Evolutionary conservation across 495 filamentous ascomycete genomes (phyloP).

Genomic region (Penicillium diatomitis): DNA sequence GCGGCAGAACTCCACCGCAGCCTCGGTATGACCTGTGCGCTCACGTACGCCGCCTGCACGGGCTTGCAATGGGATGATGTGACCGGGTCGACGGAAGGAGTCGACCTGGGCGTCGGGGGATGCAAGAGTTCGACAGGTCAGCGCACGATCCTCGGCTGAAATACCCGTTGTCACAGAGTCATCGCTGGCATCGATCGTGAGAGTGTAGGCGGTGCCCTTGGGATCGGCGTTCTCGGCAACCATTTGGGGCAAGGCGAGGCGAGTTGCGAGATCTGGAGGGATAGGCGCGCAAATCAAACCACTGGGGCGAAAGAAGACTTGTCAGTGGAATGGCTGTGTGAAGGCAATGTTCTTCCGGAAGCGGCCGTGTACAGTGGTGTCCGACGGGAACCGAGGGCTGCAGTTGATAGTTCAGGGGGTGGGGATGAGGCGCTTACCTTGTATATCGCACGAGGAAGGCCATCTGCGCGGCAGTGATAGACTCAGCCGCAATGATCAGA

Average conservation of each 20-base stretch:
- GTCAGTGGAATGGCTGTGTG: not conserved
- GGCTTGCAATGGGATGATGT: constrained; percentile 80
- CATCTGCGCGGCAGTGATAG: constrained; percentile 82
- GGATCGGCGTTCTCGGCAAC: constrained; percentile 73
- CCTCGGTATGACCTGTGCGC: constrained; percentile 84
- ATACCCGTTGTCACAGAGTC: constrained; percentile 79
- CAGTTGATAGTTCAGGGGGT: not conserved
- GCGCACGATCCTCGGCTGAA: constrained; percentile 73
- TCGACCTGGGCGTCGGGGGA: constrained; percentile 45
- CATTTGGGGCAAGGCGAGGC: constrained; percentile 82
- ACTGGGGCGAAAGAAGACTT: constrained; percentile 28
- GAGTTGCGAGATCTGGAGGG: constrained; percentile 50
- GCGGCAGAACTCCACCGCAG: constrained; percentile 77
- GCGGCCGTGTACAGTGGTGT: not conserved
- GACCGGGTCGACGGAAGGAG: constrained; percentile 75
- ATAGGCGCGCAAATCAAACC: constrained; percentile 88
- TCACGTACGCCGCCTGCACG: constrained; percentile 70
- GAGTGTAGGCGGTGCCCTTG: constrained; percentile 84
- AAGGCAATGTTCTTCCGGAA: too few relatives aligned
- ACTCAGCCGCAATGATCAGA: constrained; percentile 85
- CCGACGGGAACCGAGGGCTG: not conserved
- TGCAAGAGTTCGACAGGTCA: constrained; percentile 74
- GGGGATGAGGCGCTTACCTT: constrained; percentile 30
- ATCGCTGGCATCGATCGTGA: constrained; percentile 69
- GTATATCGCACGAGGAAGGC: constrained; percentile 88